Conservation (phyloP, 139 green algal genomes). For the Picochlorum sp. region DNA sequence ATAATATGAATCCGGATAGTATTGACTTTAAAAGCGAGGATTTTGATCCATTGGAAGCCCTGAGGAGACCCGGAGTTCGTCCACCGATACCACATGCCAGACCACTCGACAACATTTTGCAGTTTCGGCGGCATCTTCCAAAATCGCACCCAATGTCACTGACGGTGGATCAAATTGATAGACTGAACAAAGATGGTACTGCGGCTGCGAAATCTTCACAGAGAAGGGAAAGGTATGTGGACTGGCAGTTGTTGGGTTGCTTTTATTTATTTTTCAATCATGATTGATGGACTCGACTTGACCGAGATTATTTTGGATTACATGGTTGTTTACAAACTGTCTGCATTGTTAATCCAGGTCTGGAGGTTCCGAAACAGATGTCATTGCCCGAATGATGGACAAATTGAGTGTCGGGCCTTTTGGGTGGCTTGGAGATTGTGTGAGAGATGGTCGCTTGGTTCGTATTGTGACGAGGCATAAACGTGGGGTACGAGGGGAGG, state of each 20-base stretch:
- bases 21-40: too few relatives aligned
- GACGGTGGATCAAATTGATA: background rate
- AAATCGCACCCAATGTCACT: conserved; percentile 19
- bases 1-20: too few relatives aligned
- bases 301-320: conserved; percentile 1
- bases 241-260: background rate
- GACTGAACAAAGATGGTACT: background rate
- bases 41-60: conserved; percentile 5
- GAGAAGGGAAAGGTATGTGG: background rate
- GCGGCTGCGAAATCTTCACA: too few relatives aligned
- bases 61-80: conserved; percentile 9
- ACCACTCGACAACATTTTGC: conserved; percentile 46
- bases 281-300: background rate
- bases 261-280: background rate
- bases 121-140: conserved; percentile 42
- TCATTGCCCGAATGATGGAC: conserved; percentile 10
- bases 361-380: background rate
- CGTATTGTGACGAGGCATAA: conserved; percentile 56
- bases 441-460: conserved; percentile 14
- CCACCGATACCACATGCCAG: conserved; percentile 34
- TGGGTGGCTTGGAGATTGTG: conserved; percentile 19
- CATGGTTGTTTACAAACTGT: background rate
- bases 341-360: background rate
- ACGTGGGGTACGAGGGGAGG: conserved; percentile 39
- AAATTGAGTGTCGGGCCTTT: conserved; percentile 30